These are phyloP conservation scores for Mercurialis annua DNA, from an alignment of 345 rosid genomes.

Conservation along the genomic window DNA sequence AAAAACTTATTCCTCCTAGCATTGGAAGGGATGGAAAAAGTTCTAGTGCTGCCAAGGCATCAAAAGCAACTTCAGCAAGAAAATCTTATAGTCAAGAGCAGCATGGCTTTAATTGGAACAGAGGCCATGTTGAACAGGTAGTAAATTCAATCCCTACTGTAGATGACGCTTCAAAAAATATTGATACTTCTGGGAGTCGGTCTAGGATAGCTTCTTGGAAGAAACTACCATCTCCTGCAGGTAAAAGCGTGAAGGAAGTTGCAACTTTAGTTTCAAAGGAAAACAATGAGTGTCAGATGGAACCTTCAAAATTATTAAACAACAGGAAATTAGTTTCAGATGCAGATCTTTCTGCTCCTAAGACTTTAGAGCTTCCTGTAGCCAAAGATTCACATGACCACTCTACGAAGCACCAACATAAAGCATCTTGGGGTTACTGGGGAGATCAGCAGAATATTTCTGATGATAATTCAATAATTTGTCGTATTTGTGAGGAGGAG, in stretches of 20 bases:
- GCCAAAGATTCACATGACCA: conserved; percentile 61
- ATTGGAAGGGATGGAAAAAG: conserved; percentile 55
- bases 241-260: conserved; percentile 54
- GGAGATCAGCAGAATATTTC: conserved; percentile 63
- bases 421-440: conserved; percentile 96
- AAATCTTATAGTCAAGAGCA: conserved; percentile 97
- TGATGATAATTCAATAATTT: conserved; percentile 86
- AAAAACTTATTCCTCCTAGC: conserved; percentile 54
- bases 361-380: conserved; percentile 45
- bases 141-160: conserved; percentile 40
- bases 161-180: conserved; percentile 42
- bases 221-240: conserved; percentile 76
- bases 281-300: conserved; percentile 48
- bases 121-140: conserved; percentile 41
- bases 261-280: conserved; percentile 49
- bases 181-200: conserved; percentile 62
- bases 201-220: conserved; percentile 90
- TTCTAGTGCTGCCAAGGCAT: conserved; percentile 54
- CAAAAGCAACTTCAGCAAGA: conserved; percentile 53
- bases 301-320: conserved; percentile 37
- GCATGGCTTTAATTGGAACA: conserved; percentile 67
- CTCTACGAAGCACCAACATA: conserved; percentile 77
- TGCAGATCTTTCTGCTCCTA: conserved; percentile 36
- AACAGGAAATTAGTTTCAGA: conserved; percentile 41
- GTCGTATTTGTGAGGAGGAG: conserved; percentile 98